phyloP scores from a whole-genome alignment of 768 basidiomycete species.

The Hygrophorus russula region DNA sequence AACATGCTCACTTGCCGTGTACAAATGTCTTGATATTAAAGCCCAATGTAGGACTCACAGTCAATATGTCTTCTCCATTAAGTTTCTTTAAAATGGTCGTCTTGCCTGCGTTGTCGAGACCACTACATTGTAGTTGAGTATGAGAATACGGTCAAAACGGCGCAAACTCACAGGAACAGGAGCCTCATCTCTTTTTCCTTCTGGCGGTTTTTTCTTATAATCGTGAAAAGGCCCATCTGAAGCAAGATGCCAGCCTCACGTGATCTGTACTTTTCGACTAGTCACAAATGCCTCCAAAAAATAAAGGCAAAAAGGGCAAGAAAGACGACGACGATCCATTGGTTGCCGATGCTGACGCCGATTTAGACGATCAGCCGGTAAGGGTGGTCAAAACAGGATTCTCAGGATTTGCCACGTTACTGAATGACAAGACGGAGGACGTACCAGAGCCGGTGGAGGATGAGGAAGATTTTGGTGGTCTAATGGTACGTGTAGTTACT shows the following conservation, averaged over 20 bases:
- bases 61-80: constrained; percentile 82
- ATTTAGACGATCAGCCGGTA: constrained; percentile 27
- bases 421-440: constrained; percentile 24
- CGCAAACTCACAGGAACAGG: constrained; percentile 66
- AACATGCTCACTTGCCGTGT: constrained; percentile 62
- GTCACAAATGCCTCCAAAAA: constrained; percentile 39
- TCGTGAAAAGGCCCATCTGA: constrained; percentile 85
- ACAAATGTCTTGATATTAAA: constrained; percentile 98
- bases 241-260: no score
- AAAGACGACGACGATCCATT: constrained; percentile 57
- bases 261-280: neutral
- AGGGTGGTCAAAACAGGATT: constrained; percentile 25
- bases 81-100: constrained; percentile 96
- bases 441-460: constrained; percentile 35
- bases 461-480: constrained; percentile 60
- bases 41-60: constrained; percentile 87
- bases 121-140: constrained; percentile 35
- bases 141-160: neutral
- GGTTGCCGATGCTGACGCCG: constrained; percentile 22
- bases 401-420: constrained; percentile 41
- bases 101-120: constrained; percentile 97
- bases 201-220: constrained; percentile 90
- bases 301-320: constrained; percentile 84
- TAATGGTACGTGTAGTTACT: constrained; percentile 45
- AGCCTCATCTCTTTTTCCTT: constrained; percentile 97